Conservation (phyloP, 2,329 filamentous ascomycete genomes). For the Xylaria digitata region DNA sequence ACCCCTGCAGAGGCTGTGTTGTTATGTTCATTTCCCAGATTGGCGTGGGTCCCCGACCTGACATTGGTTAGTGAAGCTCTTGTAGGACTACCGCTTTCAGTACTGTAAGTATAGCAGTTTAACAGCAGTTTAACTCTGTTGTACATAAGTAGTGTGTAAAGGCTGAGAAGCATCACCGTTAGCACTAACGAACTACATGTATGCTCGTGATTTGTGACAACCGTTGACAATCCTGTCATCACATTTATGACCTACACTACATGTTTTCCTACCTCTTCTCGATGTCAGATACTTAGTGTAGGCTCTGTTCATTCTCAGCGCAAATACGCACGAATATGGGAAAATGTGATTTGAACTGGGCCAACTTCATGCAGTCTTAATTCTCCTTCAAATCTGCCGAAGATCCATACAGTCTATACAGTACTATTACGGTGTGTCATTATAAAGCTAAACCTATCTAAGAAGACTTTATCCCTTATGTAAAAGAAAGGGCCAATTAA, state of each 20-base stretch:
- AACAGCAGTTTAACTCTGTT: not conserved
- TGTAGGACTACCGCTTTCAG: not conserved
- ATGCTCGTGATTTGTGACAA: not conserved
- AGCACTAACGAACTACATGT: not conserved
- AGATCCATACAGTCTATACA: not conserved
- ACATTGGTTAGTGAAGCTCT: conserved; percentile 24
- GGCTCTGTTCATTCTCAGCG: not conserved
- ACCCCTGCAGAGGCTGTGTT: conserved; percentile 35
- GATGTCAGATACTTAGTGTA: not conserved
- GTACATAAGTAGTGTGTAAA: not conserved
- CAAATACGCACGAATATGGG: not conserved
- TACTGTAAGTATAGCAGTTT: no score
- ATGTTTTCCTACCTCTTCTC: not conserved
- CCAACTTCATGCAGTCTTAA: conserved; percentile 17
- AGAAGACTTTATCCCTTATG: not conserved
- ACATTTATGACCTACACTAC: not conserved
- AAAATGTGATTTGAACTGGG: conserved; percentile 6
- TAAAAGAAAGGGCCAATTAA: not conserved
- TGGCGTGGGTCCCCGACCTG: conserved; percentile 10
- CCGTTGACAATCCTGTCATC: conserved; percentile 12
- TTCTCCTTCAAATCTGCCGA: not conserved
- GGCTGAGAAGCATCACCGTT: not conserved
- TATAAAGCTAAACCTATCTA: not conserved
- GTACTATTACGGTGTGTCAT: not conserved
- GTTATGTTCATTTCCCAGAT: conserved; percentile 34